Evolutionary conservation across 2,329 filamentous ascomycete genomes (phyloP), one percentile per base, ranked within the genome.

Genomic region (Aspergillus carbonarius): DNA sequence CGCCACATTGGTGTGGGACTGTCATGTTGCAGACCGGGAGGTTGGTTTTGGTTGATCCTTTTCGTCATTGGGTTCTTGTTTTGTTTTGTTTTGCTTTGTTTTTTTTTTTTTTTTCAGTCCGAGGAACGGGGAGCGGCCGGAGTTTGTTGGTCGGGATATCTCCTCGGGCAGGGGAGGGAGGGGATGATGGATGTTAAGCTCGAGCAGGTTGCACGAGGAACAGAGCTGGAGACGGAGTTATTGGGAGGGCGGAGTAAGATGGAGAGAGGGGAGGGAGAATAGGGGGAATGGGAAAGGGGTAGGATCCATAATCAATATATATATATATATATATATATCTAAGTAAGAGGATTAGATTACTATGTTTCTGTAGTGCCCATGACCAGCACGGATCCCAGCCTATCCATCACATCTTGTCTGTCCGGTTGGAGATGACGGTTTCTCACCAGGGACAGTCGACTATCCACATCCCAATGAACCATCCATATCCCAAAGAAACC

Each of bases 81-180:
- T 27, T 10, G 34, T 35, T 15, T 3, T 35, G 3, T 12, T 35
- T n/a, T n/a, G n/a, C n/a, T n/a, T n/a, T n/a, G n/a, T 37, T 12
- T 37, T 5, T 5, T 37, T 37, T 40, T 4, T 1, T 17, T 17
- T 17, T 18, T 10, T 12, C 2, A 7, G 46, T 12, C 2, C 13
- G 23, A 17, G 12, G 27, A 5, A 9, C 5, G 9, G 23, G 25
- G 5, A 13, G 39, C 54, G 54, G 54, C 30, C 61, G 61, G 61
- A 63, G 61, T 63, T 62, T 60, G 30, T 23, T 57, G 20, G 10
- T 54, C 61, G 61, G 61, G 25, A n/a, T 60, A 63, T 63, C 60
- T 63, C 40, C 39, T 63, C 61, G 61, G 59, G 34, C 13, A 17
- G 32, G 18, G 6, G 18, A 13, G 13, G 8, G 1, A 15, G 35